phyloP scores from a whole-genome alignment of 1,284 basidiomycete genomes.

The Cerrena zonata region DNA sequence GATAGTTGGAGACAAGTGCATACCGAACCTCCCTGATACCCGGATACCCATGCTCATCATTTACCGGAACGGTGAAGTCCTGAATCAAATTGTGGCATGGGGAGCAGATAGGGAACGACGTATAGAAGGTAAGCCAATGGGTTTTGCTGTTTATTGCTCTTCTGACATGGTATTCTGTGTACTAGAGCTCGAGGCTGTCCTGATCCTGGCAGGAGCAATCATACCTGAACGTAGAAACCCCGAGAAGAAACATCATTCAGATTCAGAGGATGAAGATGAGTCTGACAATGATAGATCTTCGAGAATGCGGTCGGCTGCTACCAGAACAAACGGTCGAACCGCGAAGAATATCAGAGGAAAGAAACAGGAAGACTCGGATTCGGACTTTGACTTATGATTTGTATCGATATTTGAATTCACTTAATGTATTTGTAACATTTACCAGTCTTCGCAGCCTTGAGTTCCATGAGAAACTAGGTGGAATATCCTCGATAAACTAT shows the following conservation, averaged over 20 bases:
- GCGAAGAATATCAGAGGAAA: conserved; percentile 56
- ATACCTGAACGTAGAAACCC: conserved; percentile 38
- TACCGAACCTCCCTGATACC: conserved; percentile 89
- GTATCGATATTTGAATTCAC: no score
- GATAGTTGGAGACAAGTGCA: conserved; percentile 93
- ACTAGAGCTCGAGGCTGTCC: conserved; percentile 69
- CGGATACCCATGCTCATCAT: conserved; percentile 89
- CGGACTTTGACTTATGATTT: conserved; percentile 60
- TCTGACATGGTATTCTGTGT: conserved; percentile 5
- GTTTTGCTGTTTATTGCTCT: not conserved
- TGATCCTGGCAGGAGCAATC: conserved; percentile 58
- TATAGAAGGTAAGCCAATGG: conserved; percentile 60
- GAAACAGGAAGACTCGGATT: conserved; percentile 52
- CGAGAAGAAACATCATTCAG: conserved; percentile 26
- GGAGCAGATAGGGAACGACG: conserved; percentile 70
- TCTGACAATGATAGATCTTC: conserved; percentile 43
- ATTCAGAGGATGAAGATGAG: conserved; percentile 38
- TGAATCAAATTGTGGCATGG: conserved; percentile 82
- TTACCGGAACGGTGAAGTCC: conserved; percentile 86
- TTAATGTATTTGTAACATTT: no score
- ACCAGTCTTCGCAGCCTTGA: no score
- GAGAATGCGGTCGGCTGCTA: conserved; percentile 47
- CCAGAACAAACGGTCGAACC: conserved; percentile 48
- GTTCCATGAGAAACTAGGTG: no score
- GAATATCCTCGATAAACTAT: no score